Evolutionary conservation across 2,329 filamentous ascomycete species (phyloP).

Genomic region (Xylaria sp.): DNA sequence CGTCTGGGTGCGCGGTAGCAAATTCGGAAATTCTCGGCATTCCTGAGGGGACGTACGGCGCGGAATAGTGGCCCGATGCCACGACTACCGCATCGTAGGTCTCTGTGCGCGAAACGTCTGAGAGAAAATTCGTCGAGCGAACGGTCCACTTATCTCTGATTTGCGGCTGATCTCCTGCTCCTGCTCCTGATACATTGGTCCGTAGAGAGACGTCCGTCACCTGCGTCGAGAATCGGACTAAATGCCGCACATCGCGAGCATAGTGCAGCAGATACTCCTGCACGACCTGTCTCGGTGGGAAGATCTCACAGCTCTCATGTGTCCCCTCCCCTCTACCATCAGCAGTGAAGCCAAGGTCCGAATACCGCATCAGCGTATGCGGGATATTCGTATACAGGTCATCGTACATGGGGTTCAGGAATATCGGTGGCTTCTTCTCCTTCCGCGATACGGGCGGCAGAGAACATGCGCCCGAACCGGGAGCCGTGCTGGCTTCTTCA

Average conservation of each 20-base stretch:
- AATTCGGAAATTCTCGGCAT: slow-evolving; percentile 65
- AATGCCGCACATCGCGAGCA: slow-evolving; percentile 70
- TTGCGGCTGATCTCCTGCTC: background rate
- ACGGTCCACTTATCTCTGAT: slow-evolving; percentile 69
- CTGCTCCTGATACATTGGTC: background rate
- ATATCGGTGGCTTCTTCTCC: slow-evolving; percentile 61
- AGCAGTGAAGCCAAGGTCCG: slow-evolving; percentile 72
- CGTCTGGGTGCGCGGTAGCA: slow-evolving; percentile 65
- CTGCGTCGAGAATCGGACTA: slow-evolving; percentile 76
- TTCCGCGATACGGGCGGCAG: slow-evolving; percentile 21
- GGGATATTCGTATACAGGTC: slow-evolving; percentile 88
- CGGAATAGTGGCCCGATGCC: slow-evolving; percentile 78
- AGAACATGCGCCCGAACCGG: slow-evolving; percentile 35
- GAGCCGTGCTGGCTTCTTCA: slow-evolving; percentile 37
- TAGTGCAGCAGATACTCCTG: slow-evolving; percentile 79
- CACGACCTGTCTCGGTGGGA: slow-evolving; percentile 77
- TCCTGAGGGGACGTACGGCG: slow-evolving; percentile 73
- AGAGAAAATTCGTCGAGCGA: slow-evolving; percentile 61
- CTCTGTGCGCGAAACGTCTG: slow-evolving; percentile 53
- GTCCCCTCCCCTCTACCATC: slow-evolving; percentile 40
- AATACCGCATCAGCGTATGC: slow-evolving; percentile 81
- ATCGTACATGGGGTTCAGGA: slow-evolving; percentile 87
- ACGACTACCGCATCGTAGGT: slow-evolving; percentile 80
- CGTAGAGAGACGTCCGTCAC: slow-evolving; percentile 64
- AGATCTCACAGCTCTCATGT: slow-evolving; percentile 67